Percentiles rank a stretch among this genome's conserved stretches.
phyloP scores from a whole-genome alignment of 805 yeast genomes.

The Jamesozyma rosinii region DNA sequence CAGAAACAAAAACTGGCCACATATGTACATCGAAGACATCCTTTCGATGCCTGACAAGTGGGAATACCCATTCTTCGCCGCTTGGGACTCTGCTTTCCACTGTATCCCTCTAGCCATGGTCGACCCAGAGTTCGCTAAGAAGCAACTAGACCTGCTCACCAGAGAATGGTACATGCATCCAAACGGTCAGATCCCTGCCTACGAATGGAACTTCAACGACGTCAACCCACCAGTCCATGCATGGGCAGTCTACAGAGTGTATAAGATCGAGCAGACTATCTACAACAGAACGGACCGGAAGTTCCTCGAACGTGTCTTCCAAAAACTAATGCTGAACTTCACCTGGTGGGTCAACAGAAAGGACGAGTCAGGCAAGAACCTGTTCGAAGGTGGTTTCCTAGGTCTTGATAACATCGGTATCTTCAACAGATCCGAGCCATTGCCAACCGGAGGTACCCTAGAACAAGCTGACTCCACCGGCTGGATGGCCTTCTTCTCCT shows the following conservation, averaged over 20 bases:
- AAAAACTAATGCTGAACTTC: slow-evolving; percentile 76
- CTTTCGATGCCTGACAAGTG: slow-evolving; percentile 89
- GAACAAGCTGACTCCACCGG: slow-evolving; percentile 96
- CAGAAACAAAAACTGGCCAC: slow-evolving; percentile 85
- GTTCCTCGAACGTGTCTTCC: slow-evolving; percentile 87
- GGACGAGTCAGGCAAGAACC: slow-evolving; percentile 76
- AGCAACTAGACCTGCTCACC: slow-evolving; percentile 73
- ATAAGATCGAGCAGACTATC: slow-evolving; percentile 77
- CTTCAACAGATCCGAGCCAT: slow-evolving; percentile 84
- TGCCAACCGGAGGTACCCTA: slow-evolving; percentile 83
- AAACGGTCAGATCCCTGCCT: slow-evolving; percentile 94
- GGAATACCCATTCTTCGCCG: slow-evolving; percentile 94
- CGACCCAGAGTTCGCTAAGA: slow-evolving; percentile 86
- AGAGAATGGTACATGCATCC: slow-evolving; percentile 98
- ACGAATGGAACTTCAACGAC: slow-evolving; percentile 92
- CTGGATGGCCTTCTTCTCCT: slow-evolving; percentile 91
- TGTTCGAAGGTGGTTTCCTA: slow-evolving; percentile 88
- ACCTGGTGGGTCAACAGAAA: slow-evolving; percentile 98
- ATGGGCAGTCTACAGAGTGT: slow-evolving; percentile 84
- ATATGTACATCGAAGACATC: slow-evolving; percentile 78
- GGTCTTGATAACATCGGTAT: slow-evolving; percentile 90
- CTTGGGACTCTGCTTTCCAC: slow-evolving; percentile 96
- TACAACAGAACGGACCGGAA: slow-evolving; percentile 73
- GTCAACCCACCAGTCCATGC: slow-evolving; percentile 98
- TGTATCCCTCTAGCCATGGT: slow-evolving; percentile 88